phyloP scores from a whole-genome alignment of 2,329 filamentous ascomycete genomes.

The Sclerotinia sclerotiorum region DNA sequence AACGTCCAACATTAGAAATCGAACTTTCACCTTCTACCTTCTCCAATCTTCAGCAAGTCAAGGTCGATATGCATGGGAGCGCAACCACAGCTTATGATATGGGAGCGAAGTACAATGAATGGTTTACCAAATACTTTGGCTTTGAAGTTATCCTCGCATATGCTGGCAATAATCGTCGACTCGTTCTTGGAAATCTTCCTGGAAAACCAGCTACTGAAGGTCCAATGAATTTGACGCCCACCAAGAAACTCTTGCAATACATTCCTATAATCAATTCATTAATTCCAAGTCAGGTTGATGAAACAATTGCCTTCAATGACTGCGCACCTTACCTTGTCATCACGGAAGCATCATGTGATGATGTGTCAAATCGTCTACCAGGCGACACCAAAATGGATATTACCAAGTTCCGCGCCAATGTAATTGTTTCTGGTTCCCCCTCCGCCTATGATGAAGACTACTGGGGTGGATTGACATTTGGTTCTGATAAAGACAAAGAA shows the following conservation, averaged over 20 bases:
- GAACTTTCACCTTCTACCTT: conserved; percentile 54
- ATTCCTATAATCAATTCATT: conserved; percentile 31
- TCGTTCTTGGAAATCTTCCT: conserved; percentile 54
- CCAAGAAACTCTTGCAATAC: conserved; percentile 27
- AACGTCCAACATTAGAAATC: conserved; percentile 48
- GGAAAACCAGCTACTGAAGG: conserved; percentile 28
- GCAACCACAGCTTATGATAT: conserved; percentile 61
- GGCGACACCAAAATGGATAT: conserved; percentile 56
- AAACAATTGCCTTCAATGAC: conserved; percentile 69
- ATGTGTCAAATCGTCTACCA: conserved; percentile 60
- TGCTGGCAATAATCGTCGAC: conserved; percentile 59
- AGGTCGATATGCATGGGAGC: conserved; percentile 61
- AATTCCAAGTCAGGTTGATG: conserved; percentile 40
- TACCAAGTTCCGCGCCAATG: conserved; percentile 70
- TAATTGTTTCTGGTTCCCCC: conserved; percentile 61
- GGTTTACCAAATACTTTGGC: conserved; percentile 68
- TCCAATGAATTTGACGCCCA: conserved; percentile 22
- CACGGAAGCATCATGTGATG: conserved; percentile 66
- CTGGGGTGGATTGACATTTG: conserved; percentile 61
- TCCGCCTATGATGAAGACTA: conserved; percentile 67
- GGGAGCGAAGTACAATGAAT: conserved; percentile 58
- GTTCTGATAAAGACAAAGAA: neutral
- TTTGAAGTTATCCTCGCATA: conserved; percentile 62
- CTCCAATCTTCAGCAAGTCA: conserved; percentile 47
- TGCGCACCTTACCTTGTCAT: conserved; percentile 73